Evolutionary conservation across 176 grass and related monocot genomes (phyloP), one percentile per base, ranked within the genome.

Genomic region (Eleusine indica): DNA sequence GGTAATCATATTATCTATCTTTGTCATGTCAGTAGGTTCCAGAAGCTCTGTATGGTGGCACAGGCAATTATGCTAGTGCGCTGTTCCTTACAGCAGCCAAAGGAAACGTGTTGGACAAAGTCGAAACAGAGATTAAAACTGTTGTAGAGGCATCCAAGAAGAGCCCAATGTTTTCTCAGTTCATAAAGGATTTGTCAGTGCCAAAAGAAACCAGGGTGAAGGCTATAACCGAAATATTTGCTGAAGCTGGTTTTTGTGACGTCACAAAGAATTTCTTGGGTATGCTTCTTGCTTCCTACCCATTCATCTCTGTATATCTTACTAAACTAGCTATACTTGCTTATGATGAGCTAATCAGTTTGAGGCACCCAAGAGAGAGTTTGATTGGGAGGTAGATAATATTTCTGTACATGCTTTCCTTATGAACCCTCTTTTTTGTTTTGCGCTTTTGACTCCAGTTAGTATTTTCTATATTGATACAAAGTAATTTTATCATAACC

Each of bases 1-100:
- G 17, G 32, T n/a, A 49, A 80, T 80, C 64, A 70, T 63, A 15
- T 60, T 42, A 52, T 63, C 19, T 48, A 39, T 83, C 14, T 82
- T 56, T n/a, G 8, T 60, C 77, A 5, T 77, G 62, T 71, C 28
- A 69, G 73, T 83, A 99, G 96, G 84, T 89, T 82, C 93, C 96
- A 67, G 30, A 86, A 60, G 73, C 87, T 74, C 86, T 99, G 15
- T 99, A 75, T 84, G 96, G 96, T 75, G 93, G 96, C 35, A 90
- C 96, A 3, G 93, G 96, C 81, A 99, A 99, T 71, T 99, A 99
- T 81, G 96, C 96, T 43, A 87, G 93, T 79, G 96, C 96, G 14
- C 83, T 96, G 62, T 99, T 95, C 85, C 85, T 99, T 80, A 60
- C 96, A 51, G 93, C 96, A 19, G 83, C 89, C 61, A 99, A 96